Evolutionary conservation across 1,139 yeast species (phyloP), one percentile per base, ranked within the genome.

Genomic region (Sugiyamaella castrensis): DNA sequence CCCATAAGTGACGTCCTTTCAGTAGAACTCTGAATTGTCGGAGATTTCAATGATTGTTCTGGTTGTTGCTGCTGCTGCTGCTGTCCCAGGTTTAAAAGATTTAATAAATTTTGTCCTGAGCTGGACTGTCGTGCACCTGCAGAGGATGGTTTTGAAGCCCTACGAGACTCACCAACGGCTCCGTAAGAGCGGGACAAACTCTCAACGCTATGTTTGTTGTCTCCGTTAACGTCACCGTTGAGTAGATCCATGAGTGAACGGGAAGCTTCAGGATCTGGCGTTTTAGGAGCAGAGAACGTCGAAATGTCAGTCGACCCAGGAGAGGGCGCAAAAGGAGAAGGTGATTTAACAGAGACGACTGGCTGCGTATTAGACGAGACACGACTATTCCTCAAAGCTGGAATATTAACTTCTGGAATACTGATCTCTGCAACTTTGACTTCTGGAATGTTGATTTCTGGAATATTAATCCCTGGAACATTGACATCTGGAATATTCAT

Each of bases 111-210:
- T 35, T 42, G 46, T 13, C 46, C 46, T 3, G 46, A 42, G 28
- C 46, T 42, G 16, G 46, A 42, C 30, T 42, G 46, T 11, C 46
- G 34, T 19, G 29, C 28, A 29, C 36, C 26, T 11, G 36, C 29
- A 5, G 28, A 6, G 15, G 34, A 16, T 19, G 24, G 24, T 5
- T 19, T 19, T 19, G 24, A 19, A 19, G 5, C 24, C 5, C 34
- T 31, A 12, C 47, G 16, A 8, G 46, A 16, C 16, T 46, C 45
- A 19, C 50, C 50, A 6, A 47, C 50, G 13, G 50, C 50, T 1
- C 50, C 50, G 13, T 37, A 47, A 8, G 35, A 37, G 6, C 42
- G 42, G 24, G 45, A 24, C 19, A 33, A 35, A 10, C 35, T 43
- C 34, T 40, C 33, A n/a, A 44, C 39, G 5, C 16, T n/a, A 16